Evolutionary conservation across 1,284 basidiomycete species (phyloP), one percentile per base, ranked within the genome.

Genomic region (Wallemia mellicola): DNA sequence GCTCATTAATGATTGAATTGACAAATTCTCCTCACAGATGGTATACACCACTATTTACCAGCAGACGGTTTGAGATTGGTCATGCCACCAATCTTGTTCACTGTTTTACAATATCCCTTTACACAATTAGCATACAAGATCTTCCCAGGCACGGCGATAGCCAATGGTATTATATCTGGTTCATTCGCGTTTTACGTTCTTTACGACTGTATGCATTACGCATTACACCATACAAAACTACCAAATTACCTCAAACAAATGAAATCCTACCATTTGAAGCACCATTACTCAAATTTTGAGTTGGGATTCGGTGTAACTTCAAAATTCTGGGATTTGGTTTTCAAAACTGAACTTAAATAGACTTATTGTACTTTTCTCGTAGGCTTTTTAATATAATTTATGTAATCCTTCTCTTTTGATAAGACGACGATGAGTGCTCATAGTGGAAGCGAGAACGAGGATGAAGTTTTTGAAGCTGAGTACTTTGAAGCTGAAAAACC

Each of bases 191-290:
- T 96, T 71, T 99, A 83, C 85, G 76, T 89, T 56, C 68, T 86
- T 57, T 91, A 92, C 71, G 87, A 91, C 68, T 80, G 78, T 72
- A 88, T 86, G 83, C 87, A 91, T 70, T 91, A 88, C 65, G 85
- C 84, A 78, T 74, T 89, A 59, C 87, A 91, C 68, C 87, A 91
- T 73, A 84, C 83, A n/a, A 80, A 76, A 64, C 78, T 98, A 27
- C 91, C 91, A 0, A 73, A 79, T 55, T 94, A 95, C 72, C 71
- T 95, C 70, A 77, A 77, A 60, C 81, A 89, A 69, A 82, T 87
- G 82, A 99, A 99, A 76, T 83, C 85, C 69, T 96, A 96, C 68
- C 92, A 99, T 67, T 79, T 99, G 63, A 88, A 88, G n/a, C 91
- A 96, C 68, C 92, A 96, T 71, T 95, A 91, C 76, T 91, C 92